Percentiles rank a stretch among this genome's conserved stretches.
Evolutionary conservation across 1,284 basidiomycete species (phyloP).

Genomic region (Pisolithus thermaeus): DNA sequence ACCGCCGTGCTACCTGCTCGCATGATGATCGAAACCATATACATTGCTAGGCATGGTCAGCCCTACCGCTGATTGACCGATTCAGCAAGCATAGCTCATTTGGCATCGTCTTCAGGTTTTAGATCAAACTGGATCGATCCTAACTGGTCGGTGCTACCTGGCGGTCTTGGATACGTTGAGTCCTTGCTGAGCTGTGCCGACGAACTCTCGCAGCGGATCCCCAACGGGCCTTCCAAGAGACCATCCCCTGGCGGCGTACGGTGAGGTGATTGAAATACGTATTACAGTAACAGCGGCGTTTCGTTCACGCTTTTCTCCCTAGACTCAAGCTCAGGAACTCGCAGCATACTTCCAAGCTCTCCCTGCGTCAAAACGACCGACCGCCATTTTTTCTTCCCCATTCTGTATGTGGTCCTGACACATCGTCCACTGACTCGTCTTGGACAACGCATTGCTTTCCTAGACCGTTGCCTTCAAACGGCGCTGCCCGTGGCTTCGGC

Average conservation of each 20-base stretch:
- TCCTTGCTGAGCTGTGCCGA: background rate
- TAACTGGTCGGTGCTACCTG: constrained; percentile 45
- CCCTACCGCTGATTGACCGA: constrained; percentile 23
- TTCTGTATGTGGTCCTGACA: constrained; percentile 48
- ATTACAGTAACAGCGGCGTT: background rate
- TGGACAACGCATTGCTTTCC: background rate
- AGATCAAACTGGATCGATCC: constrained; percentile 66
- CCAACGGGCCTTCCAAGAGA: constrained; percentile 68
- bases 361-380: constrained; percentile 64
- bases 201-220: background rate
- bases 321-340: constrained; percentile 74
- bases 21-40: constrained; percentile 65
- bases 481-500: constrained; percentile 56
- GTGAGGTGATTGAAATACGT: constrained; percentile 43
- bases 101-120: constrained; percentile 45
- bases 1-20: no score
- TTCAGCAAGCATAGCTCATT: background rate
- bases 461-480: constrained; percentile 84
- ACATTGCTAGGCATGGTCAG: constrained; percentile 78
- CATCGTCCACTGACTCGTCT: background rate
- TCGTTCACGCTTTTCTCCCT: constrained; percentile 1
- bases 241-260: constrained; percentile 72
- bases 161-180: background rate
- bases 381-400: constrained; percentile 74
- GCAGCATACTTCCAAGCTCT: constrained; percentile 59